Evolutionary conservation across 2,329 filamentous ascomycete genomes (phyloP).

Genomic region (Penicillium sp.): DNA sequence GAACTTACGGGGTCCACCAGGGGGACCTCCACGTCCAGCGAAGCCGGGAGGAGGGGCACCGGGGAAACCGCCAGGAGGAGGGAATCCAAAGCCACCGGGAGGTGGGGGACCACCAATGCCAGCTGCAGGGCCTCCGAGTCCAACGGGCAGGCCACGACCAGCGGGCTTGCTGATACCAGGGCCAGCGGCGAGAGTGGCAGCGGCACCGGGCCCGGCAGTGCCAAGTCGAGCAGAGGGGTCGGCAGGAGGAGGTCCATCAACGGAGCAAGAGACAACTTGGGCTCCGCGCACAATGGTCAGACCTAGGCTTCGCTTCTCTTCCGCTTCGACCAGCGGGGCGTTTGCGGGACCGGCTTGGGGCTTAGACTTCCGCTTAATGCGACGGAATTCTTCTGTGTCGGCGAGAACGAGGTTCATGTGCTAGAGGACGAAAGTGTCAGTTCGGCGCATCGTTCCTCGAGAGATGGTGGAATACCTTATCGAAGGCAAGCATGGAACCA

Average conservation of each 20-base stretch:
- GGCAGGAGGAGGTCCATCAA: conserved; percentile 91
- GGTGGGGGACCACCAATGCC: conserved; percentile 78
- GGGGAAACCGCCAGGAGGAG: conserved; percentile 53
- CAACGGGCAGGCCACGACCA: conserved; percentile 77
- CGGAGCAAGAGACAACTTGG: conserved; percentile 89
- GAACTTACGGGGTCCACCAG: conserved; percentile 51
- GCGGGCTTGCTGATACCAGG: conserved; percentile 88
- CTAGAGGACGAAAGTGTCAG: conserved; percentile 45
- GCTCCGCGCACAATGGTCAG: conserved; percentile 92
- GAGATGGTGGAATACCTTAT: conserved; percentile 64
- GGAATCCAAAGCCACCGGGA: conserved; percentile 53
- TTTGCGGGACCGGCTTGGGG: conserved; percentile 54
- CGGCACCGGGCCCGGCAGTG: conserved; percentile 62
- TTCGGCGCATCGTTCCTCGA: conserved; percentile 12
- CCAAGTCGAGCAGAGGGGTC: conserved; percentile 89
- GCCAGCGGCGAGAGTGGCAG: conserved; percentile 71
- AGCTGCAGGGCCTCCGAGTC: conserved; percentile 81
- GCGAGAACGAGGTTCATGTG: conserved; percentile 99
- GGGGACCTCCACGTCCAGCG: conserved; percentile 50
- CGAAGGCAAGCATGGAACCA: conserved; percentile 96
- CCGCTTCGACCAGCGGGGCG: conserved; percentile 70
- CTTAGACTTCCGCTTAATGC: conserved; percentile 82
- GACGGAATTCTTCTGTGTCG: conserved; percentile 96
- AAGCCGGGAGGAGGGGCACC: conserved; percentile 50
- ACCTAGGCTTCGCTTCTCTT: conserved; percentile 96